phyloP scores from a whole-genome alignment of 495 filamentous ascomycete genomes.

The Tuber magnatum region DNA sequence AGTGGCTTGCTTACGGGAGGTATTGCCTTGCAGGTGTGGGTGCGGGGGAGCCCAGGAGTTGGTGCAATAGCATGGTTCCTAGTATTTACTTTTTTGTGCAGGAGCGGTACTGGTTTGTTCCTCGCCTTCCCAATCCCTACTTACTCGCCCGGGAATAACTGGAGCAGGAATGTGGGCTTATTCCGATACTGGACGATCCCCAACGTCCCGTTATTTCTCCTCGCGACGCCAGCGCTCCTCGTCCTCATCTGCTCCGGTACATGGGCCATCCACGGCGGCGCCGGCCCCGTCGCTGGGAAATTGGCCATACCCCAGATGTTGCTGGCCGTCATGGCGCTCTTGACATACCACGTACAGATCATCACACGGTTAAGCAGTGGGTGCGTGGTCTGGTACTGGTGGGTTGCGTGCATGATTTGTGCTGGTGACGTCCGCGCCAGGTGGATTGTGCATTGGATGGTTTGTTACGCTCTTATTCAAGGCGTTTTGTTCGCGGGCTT shows the following conservation, averaged over 20 bases:
- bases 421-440: conserved; percentile 29
- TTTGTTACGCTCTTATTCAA: conserved; percentile 75
- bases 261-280: conserved; percentile 39
- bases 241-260: conserved; percentile 57
- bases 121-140: conserved; percentile 4
- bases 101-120: conserved; percentile 71
- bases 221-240: conserved; percentile 71
- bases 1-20: conserved; percentile 62
- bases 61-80: conserved; percentile 65
- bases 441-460: conserved; percentile 57
- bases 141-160: conserved; percentile 14
- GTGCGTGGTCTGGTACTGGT: conserved; percentile 87
- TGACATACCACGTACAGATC: conserved; percentile 85
- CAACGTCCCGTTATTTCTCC: conserved; percentile 80
- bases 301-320: conserved; percentile 67
- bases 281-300: conserved; percentile 44
- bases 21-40: conserved; percentile 52
- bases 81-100: conserved; percentile 93
- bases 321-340: conserved; percentile 62
- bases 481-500: conserved; percentile 83
- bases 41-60: conserved; percentile 46
- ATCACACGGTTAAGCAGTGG: conserved; percentile 82
- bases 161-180: conserved; percentile 70
- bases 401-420: conserved; percentile 50
- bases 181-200: conserved; percentile 82